Percentiles rank a stretch among this genome's conserved stretches.
Evolutionary conservation across 2,329 filamentous ascomycete species (phyloP).

Genomic region (Sporothrix luriei): DNA sequence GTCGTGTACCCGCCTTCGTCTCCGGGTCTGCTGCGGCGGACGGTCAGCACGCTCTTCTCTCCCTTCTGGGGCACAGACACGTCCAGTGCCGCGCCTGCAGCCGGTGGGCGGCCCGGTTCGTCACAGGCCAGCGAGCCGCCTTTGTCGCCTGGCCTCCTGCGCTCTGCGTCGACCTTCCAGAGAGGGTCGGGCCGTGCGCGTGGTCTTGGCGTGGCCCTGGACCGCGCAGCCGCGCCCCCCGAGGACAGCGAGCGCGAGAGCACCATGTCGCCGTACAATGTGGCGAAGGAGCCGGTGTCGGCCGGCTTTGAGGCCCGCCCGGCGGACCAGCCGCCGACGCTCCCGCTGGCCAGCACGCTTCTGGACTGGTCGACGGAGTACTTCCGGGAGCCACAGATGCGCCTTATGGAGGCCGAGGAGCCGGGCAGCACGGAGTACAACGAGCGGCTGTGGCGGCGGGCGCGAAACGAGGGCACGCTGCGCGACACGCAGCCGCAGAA

Average conservation of each 20-base stretch:
- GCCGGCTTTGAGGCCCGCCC: constrained; percentile 70
- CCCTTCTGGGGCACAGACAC: constrained; percentile 56
- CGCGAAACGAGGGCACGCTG: constrained; percentile 90
- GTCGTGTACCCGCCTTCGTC: constrained; percentile 53
- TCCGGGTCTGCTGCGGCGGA: constrained; percentile 63
- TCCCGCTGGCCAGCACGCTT: constrained; percentile 82
- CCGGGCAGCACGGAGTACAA: constrained; percentile 97
- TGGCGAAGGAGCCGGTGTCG: constrained; percentile 76
- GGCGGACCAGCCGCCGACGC: constrained; percentile 58
- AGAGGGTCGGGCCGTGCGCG: constrained; percentile 26
- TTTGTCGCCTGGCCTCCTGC: constrained; percentile 43
- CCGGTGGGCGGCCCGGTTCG: constrained; percentile 27
- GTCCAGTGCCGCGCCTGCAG: background rate
- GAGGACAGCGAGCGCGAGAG: constrained; percentile 72
- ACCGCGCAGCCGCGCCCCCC: constrained; percentile 59
- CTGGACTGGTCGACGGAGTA: constrained; percentile 97
- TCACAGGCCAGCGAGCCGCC: constrained; percentile 29
- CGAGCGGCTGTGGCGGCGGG: constrained; percentile 85
- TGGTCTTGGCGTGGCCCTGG: constrained; percentile 40
- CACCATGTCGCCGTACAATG: constrained; percentile 70
- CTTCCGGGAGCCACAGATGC: constrained; percentile 98
- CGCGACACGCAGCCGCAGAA: constrained; percentile 93
- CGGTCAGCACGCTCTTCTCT: constrained; percentile 64
- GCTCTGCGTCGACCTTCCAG: constrained; percentile 42
- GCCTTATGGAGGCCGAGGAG: constrained; percentile 90